A percentile compares a stretch with the other conserved stretches of the same genome.
Conservation (phyloP, 192 early-diverging fungal genomes). For the Coemansia sp. region DNA sequence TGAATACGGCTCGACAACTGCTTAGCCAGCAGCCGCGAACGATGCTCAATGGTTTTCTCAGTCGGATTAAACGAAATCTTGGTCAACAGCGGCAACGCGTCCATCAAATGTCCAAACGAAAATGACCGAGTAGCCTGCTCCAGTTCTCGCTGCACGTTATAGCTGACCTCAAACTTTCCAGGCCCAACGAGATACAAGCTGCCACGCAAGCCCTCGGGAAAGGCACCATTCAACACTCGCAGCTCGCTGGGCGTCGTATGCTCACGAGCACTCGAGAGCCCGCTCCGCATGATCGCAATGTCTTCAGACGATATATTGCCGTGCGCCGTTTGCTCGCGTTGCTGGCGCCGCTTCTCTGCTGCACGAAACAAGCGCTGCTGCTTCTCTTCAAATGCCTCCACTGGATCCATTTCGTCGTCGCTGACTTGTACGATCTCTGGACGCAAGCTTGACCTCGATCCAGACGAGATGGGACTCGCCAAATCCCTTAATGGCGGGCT, state of each 20-base stretch:
- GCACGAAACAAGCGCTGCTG: slow-evolving; percentile 40
- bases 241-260: slow-evolving; percentile 50
- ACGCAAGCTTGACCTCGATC: slow-evolving; percentile 5
- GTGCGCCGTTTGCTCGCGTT: slow-evolving; percentile 37
- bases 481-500: background rate
- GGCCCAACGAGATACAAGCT: slow-evolving; percentile 70
- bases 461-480: slow-evolving; percentile 17
- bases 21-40: slow-evolving; percentile 65
- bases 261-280: slow-evolving; percentile 62
- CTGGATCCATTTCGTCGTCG: slow-evolving; percentile 16
- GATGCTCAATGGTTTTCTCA: slow-evolving; percentile 61
- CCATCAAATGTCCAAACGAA: slow-evolving; percentile 72
- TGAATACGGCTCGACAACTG: slow-evolving; percentile 67
- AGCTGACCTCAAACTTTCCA: slow-evolving; percentile 68
- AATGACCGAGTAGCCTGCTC: slow-evolving; percentile 71
- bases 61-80: slow-evolving; percentile 66
- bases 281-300: slow-evolving; percentile 47
- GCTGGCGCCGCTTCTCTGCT: slow-evolving; percentile 41
- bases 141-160: slow-evolving; percentile 62
- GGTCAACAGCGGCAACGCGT: slow-evolving; percentile 72
- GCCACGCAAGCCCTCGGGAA: slow-evolving; percentile 69
- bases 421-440: slow-evolving; percentile 27
- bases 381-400: slow-evolving; percentile 32
- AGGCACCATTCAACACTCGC: slow-evolving; percentile 57
- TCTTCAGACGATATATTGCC: slow-evolving; percentile 40